Base-by-base conservation (phyloP, 768 basidiomycete species). In the Lactifluus volemus region DNA sequence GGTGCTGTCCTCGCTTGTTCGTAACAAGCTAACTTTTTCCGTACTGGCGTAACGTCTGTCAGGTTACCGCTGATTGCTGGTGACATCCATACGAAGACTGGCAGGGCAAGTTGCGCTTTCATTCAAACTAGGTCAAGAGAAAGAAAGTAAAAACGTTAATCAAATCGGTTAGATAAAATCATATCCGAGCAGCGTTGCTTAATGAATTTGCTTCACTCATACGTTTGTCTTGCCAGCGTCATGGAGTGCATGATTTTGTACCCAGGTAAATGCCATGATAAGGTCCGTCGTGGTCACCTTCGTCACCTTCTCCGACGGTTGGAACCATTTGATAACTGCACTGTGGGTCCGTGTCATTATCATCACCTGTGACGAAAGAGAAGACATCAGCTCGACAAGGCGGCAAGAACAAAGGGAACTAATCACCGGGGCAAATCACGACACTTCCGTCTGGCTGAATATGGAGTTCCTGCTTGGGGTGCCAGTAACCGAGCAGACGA, bases 321-420 rank as follows among this genome's bases (percentile, higher is more conserved):
- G 83, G 82, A 11, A 86, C 84, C 4, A 78, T 75, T 42, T 68
- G 66, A 56, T 82, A 79, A 36, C 78, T 78, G 70, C 86, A 88
- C 57, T 80, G 72, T 12, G 74, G 21, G 57, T 83, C 81, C 14
- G 74, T 77, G 5, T 75, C 75, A 62, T 87, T 79, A 67, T 88
- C 85, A 58, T 82, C 71, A 0, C 63, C 65, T 65, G 17, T 39
- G 29, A 6, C 2, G 29, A 47, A 49, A 38, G 4, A 32, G 17
- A 12, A 36, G 21, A 41, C 14, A 34, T 63, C 15, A 49, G 32
- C 49, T 50, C 11, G 17, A 25, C 10, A n/a, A 4, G n/a, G 12
- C 19, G 44, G 11, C 17, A 12, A 6, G 32, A 32, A 44, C 19
- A 15, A 17, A 11, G 29, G 11, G 17, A 10, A 14, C 38, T 11